Evolutionary conservation across 108 stramenopile species (phyloP), one percentile per base, ranked within the genome.

Genomic region (Cyclotella sp.): DNA sequence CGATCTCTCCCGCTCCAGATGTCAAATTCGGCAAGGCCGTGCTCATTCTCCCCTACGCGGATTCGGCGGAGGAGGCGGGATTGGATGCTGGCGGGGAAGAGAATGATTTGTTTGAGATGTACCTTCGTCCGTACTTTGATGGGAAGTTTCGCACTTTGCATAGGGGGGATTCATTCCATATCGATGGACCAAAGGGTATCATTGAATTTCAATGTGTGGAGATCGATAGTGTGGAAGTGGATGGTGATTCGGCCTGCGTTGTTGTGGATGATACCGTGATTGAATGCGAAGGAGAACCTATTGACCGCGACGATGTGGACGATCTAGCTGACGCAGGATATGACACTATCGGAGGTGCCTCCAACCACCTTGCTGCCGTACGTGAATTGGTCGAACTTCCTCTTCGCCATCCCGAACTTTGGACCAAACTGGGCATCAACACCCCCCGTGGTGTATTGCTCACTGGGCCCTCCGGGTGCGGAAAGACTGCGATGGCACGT

Each of bases 391-490:
- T 99, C 14, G 98, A 99, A 82, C 82, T 99, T 10, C 98, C 97
- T 0, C 79, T 99, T 40, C 89, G 95, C 19, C 96, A 97, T 73
- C 97, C 98, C 12, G 93, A 97, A 76, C 82, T 99, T 3, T 99
- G 98, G 95, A 90, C 93, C 28, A 88, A 97, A 27, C 90, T 96
- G 29, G 98, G 98, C 57, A 95, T 99, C 26, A 94, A 95, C n/a
- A 95, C 98, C 19, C 97, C 98, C 27, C 89, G 95, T 60, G 98
- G 98, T 19, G 98, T 98, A 51, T 84, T 99, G 28, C 79, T 99
- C 47, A 96, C 98, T 68, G 99, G 99, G 13, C 99, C 99, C 15
- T 97, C 98, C 10, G 99, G 99, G 9, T 96, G 96, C 63, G 99
- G 99, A 41, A 99, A 99, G 85, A 98, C 99, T 9, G 78, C 97